Conservation (phyloP, 345 rosid genomes). For the Eucalyptus viminalis region DNA sequence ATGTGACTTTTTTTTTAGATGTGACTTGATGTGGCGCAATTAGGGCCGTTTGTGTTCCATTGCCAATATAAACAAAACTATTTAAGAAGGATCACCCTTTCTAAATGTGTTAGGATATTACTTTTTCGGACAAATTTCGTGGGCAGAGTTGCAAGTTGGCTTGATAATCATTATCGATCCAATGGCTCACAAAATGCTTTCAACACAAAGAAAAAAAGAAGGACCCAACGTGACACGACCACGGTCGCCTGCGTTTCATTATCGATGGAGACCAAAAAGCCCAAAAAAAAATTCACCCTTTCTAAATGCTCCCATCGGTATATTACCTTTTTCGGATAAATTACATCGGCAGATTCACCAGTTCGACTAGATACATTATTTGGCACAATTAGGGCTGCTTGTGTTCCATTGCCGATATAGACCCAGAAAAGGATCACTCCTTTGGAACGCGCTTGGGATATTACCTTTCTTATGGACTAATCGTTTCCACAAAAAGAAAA, state of each 20-base stretch:
- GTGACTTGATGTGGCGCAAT: background rate
- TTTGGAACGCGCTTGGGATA: background rate
- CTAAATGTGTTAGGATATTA: background rate
- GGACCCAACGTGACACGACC: background rate
- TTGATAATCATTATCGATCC: background rate
- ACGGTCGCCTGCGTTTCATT: background rate
- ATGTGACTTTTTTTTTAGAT: background rate
- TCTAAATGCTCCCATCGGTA: background rate
- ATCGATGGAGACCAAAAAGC: background rate
- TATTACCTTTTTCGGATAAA: background rate
- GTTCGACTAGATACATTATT: background rate
- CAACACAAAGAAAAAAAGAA: background rate
- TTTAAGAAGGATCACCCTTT: background rate
- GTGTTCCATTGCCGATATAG: background rate
- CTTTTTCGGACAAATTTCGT: background rate
- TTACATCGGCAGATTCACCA: background rate
- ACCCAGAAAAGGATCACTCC: background rate
- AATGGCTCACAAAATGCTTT: background rate
- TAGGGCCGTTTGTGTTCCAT: background rate
- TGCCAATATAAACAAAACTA: background rate
- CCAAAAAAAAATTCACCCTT: background rate
- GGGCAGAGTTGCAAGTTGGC: background rate
- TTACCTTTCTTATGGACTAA: background rate
- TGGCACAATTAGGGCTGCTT: background rate
- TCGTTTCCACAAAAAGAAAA: background rate